Evolutionary conservation across 164 flowering plant genomes (phyloP), one percentile per base, ranked within the genome.

Genomic region (Protea cynaroides): DNA sequence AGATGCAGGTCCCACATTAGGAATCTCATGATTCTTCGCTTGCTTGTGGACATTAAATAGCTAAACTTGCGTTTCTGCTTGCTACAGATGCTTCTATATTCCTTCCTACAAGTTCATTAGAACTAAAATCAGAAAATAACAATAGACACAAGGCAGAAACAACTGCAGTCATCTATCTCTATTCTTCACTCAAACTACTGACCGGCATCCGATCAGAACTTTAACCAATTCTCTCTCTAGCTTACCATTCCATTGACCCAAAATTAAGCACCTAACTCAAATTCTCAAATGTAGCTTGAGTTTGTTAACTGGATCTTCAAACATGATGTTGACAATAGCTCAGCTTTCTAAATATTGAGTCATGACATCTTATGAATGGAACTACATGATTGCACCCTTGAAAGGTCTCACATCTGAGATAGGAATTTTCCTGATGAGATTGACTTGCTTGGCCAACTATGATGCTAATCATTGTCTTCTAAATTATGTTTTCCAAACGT

Each of bases 221-320:
- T 49, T 49, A 4, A 49, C 3, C 18, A 3, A 49, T 49, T 49
- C 19, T 18, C 52, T 18, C 17, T 9, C 34, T 8, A 11, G 17
- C 9, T 38, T 21, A 4, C 55, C 56, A 62, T 14, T 22, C 8
- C 23, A n/a, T 25, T n/a, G 34, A 29, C 2, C 34, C 34, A 29
- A 29, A 29, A 29, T 29, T 5, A 29, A 29, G 21, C 12, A 8
- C 43, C 10, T 25, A 15, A 58, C 8, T 5, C 17, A n/a, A 59
- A 59, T 10, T 43, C 19, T 38, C 40, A n/a, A 19, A 11, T 3
- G 50, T 34, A 22, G 6, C 12, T 43, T 51, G n/a, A 62, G 43
- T 62, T 62, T 46, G 29, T 62, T 34, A 50, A 50, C n/a, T 56
- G 8, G 25, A 56, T 25, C 58, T 25, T 13, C 34, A 55, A 24